Percentiles rank a stretch among this genome's conserved stretches.
phyloP scores from a whole-genome alignment of 2,329 filamentous ascomycete species.

The Phyllosticta citribraziliensis region DNA sequence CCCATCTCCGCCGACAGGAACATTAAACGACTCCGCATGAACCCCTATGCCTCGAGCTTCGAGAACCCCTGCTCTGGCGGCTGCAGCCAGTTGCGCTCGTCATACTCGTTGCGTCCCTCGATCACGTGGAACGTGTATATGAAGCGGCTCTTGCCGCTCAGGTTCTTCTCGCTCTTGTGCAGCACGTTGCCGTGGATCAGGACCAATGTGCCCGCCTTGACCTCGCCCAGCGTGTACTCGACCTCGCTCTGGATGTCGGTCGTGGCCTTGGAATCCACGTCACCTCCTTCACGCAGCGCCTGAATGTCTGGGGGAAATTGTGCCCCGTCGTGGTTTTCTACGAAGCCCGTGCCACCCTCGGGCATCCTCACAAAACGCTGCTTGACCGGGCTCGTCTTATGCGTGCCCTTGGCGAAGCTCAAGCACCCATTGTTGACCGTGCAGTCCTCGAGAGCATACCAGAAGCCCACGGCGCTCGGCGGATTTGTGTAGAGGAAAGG shows the following conservation, averaged over 20 bases:
- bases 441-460: slow-evolving; percentile 94
- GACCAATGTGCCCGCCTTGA: slow-evolving; percentile 83
- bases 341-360: slow-evolving; percentile 34
- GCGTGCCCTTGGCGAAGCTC: slow-evolving; percentile 74
- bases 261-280: slow-evolving; percentile 7
- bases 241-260: slow-evolving; percentile 33
- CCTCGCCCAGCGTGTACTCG: slow-evolving; percentile 69
- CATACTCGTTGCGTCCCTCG: slow-evolving; percentile 70
- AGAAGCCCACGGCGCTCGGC: slow-evolving; percentile 86
- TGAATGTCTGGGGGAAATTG: slow-evolving; percentile 48
- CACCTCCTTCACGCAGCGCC: slow-evolving; percentile 21
- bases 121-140: slow-evolving; percentile 98
- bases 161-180: slow-evolving; percentile 93
- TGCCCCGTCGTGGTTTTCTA: slow-evolving; percentile 52
- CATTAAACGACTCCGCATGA: neutral
- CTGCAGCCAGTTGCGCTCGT: slow-evolving; percentile 87
- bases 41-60: slow-evolving; percentile 34
- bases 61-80: slow-evolving; percentile 73
- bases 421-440: slow-evolving; percentile 79
- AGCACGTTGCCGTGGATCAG: slow-evolving; percentile 91
- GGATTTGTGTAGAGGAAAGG: slow-evolving; percentile 87
- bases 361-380: slow-evolving; percentile 64
- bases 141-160: slow-evolving; percentile 73
- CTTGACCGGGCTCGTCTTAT: slow-evolving; percentile 60
- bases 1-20: neutral